Conservation (phyloP, 306 rosid species). For the Glycyrrhiza uralensis region DNA sequence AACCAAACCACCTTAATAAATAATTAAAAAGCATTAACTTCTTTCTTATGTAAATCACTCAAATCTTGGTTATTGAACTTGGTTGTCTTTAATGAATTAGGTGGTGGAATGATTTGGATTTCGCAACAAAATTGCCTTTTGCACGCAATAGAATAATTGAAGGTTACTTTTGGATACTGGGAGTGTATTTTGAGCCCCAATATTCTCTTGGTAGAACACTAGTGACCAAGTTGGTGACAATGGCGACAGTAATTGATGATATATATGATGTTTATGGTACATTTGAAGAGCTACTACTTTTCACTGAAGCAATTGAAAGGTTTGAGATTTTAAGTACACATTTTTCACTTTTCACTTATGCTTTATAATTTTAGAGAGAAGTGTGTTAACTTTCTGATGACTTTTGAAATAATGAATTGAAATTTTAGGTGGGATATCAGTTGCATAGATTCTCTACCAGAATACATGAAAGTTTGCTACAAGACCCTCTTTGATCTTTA, state of each 20-base stretch:
- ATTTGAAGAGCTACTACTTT: conserved; percentile 41
- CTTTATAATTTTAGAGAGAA: background rate
- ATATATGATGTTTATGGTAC: conserved; percentile 52
- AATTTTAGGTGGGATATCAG: conserved; percentile 23
- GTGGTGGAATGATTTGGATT: conserved; percentile 53
- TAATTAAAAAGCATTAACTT: no score
- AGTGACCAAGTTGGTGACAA: background rate
- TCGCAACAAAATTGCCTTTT: conserved; percentile 21
- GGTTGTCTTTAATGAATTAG: background rate
- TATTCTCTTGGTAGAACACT: conserved; percentile 31
- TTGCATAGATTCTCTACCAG: conserved; percentile 25
- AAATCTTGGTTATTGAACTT: background rate
- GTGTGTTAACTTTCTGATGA: background rate
- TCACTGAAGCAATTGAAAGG: conserved; percentile 48
- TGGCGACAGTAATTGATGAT: conserved; percentile 36
- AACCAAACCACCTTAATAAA: background rate
- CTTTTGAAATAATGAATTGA: background rate
- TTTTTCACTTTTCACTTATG: background rate
- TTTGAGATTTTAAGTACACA: background rate
- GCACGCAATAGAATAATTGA: conserved; percentile 51
- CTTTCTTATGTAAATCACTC: background rate
- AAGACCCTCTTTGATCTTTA: background rate
- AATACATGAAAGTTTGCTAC: conserved; percentile 21
- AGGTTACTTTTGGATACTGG: conserved; percentile 40
- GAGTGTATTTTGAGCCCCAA: conserved; percentile 27